Evolutionary conservation across 208 protist species (phyloP), one percentile per base, ranked within the genome.

Genomic region (Sergeia podlipaevii): DNA sequence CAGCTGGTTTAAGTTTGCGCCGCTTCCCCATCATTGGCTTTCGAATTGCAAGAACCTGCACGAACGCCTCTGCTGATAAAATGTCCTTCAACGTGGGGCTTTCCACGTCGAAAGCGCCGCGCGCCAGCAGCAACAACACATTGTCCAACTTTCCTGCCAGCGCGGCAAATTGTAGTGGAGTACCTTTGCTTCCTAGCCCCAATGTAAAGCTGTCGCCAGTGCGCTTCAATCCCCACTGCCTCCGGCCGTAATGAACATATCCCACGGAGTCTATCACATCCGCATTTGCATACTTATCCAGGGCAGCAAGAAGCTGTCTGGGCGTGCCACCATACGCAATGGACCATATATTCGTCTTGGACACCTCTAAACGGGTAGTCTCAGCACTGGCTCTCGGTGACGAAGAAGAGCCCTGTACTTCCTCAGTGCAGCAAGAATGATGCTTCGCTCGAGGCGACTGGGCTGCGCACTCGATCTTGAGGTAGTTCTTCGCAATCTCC

Each of bases 121-220:
- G 64, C 8, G 61, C 52, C 29, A 93, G 59, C 20, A 96, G 80
- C 6, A 93, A 52, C 38, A 90, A 45, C 10, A 93, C 78, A 41
- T 72, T 93, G 52, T 91, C 89, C 33, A 93, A 46, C 46, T 80
- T 77, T 15, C 80, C 75, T 0, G 78, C 80, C 15, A 84, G 59
- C 0, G 83, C 84, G 2, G 85, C 89, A 45, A 90, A 96, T 61
- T 93, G 83, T 29, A 96, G 56, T 0, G 83, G 67, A 5, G 74
- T 90, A n/a, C 62, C 84, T 51, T 85, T 83, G 52, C 67, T 70
- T 18, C 89, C 89, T 15, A 92, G 57, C 2, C 89, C 89, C 4
- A 96, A 63, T 30, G 44, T 42, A 65, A 75, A 84, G 17, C 43
- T 44, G 20, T 73, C 70, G 21, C 52, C 65, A 43, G 36, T 56